Evolutionary conservation across 768 basidiomycete species (phyloP), one percentile per base, ranked within the genome.

Genomic region (Suillus spraguei): DNA sequence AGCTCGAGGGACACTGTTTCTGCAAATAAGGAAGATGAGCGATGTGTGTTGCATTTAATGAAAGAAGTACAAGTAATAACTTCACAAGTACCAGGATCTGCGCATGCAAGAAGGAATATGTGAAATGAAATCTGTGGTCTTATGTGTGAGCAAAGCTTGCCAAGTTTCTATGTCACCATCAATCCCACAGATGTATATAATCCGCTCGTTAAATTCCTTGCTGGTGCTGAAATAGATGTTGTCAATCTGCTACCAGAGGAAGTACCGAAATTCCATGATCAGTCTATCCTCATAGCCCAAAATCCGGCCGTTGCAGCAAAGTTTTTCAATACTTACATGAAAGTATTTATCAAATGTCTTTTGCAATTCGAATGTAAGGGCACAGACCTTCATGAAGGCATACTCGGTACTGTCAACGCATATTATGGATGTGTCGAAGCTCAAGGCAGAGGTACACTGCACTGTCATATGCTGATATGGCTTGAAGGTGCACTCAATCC

Each of bases 151-250:
- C 63, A 73, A n/a, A 80, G 82, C 0, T 11, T 79, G 1, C 81
- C 80, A 5, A 76, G 66, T 28, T 79, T 83, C 35, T 84, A 72
- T 63, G 60, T 84, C 1, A 84, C 82, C 0, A 74, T 82, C 5
- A 83, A 83, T 69, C 82, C 82, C 24, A 74, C 76, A 20, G 80
- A 81, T 61, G 67, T 79, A 0, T 74, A 79, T 41, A 80, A 78
- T 67, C 81, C 80, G 1, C 2, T 83, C 3, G 72, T 84, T 1
- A 74, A 76, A 39, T 74, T 82, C 55, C 54, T 83, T 0, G 71
- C 72, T 1, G 80, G 82, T 0, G 35, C 32, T 2, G 72, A 81
- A 0, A 76, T 79, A 8, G 71, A 81, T 61, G 50, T 81, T 10
- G 77, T 81, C 44, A 61, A 73, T 13, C 42, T 79, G 0, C 11